Evolutionary conservation across 768 basidiomycete genomes (phyloP).

Genomic region (Macrolepiota dolichaula): DNA sequence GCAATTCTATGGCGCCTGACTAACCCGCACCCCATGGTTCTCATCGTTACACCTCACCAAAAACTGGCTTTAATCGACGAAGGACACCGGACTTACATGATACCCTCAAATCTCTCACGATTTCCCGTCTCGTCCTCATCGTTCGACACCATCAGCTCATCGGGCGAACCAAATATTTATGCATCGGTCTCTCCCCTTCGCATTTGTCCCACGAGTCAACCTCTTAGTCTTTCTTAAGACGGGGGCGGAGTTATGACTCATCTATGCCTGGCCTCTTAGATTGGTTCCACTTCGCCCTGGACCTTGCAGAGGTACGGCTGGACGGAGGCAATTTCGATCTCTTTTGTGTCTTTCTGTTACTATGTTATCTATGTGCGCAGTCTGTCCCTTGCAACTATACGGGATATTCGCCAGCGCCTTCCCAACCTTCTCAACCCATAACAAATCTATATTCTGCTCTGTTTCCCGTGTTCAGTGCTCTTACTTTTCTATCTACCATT

Average conservation of each 20-base stretch:
- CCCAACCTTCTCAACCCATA: background rate
- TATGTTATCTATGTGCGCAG: background rate
- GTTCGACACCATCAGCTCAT: background rate
- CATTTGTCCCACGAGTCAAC: background rate
- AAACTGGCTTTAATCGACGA: conserved; percentile 3
- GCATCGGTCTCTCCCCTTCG: background rate
- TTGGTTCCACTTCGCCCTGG: conserved; percentile 9
- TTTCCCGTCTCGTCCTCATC: conserved; percentile 5
- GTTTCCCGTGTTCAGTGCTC: background rate
- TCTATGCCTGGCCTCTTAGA: conserved; percentile 4
- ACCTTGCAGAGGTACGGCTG: conserved; percentile 7
- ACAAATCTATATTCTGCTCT: background rate
- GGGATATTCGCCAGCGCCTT: background rate
- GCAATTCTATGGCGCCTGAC: conserved; percentile 14
- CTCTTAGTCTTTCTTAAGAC: background rate
- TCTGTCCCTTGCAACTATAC: background rate
- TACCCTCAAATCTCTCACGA: background rate
- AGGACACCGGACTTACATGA: conserved; percentile 6
- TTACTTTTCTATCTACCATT: background rate
- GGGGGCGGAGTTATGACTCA: conserved; percentile 8
- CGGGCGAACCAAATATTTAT: conserved; percentile 4
- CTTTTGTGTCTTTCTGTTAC: background rate
- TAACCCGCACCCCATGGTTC: conserved; percentile 11
- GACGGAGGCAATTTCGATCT: background rate
- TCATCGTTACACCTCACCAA: background rate